Base-by-base conservation (phyloP, 768 basidiomycete species). In the Lactarius indigo region DNA sequence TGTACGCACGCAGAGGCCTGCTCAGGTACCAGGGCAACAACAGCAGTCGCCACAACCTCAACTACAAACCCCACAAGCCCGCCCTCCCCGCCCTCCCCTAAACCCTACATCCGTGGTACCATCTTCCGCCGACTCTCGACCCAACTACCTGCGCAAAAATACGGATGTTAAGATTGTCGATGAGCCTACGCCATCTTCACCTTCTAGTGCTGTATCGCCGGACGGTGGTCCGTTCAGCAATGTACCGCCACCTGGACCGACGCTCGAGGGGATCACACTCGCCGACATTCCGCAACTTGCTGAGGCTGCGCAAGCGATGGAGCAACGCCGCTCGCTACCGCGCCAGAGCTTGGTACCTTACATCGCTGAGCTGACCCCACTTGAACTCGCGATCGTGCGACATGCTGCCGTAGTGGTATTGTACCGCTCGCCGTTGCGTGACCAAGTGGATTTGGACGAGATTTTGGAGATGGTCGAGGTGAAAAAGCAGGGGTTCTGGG, bases 401-500 rank as follows among this genome's bases (percentile, higher is more conserved):
- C 92, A 98, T 75, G 89, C 88, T 63, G 94, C 96, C 3, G 86
- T 98, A 2, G 81, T 96, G 7, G 84, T 87, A 9, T 80, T 99
- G 56, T 85, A 87, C 68, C 84, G 88, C 69, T 92, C 90, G 5
- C 86, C 90, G 12, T 77, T 98, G 35, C 86, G 83, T 70, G 91
- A 94, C 68, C 85, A 90, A 61, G 87, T 94, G 64, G 94, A 96
- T 70, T 73, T 98, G 70, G 97, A 98, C 68, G 97, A 99, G 74
- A 82, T 98, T 61, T 76, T 98, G 70, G 96, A 98, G 78, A 81
- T 97, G 75, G 86, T 99, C 33, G 96, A 98, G 76, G 82, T 82
- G 26, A 92, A 96, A 83, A 98, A 96, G 82, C 88, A 86, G 67
- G 91, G 90, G 23, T 97, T 97, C 78, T 99, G 95, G 95, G 91